Evolutionary conservation across 73 alveolate species (phyloP).

Genomic region (Breviolum minutum): DNA sequence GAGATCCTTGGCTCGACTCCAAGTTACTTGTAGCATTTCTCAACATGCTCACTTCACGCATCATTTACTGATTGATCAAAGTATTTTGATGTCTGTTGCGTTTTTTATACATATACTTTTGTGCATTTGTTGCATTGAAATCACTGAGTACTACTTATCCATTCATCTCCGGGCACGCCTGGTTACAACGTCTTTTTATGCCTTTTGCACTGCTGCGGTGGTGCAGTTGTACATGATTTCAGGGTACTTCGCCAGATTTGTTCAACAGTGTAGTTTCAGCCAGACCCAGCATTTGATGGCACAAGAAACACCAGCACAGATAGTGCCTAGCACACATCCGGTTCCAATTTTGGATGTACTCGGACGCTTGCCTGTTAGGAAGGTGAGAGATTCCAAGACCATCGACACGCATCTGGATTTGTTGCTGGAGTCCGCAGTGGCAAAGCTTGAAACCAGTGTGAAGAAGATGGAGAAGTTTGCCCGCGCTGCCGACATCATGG

Average conservation of each 20-base stretch:
- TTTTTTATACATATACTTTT: too few species aligned
- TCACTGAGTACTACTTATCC: too few species aligned
- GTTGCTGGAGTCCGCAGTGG: constrained; percentile 38
- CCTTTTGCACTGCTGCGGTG: too few species aligned
- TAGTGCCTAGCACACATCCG: too few species aligned
- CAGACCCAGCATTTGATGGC: too few species aligned
- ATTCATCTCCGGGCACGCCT: too few species aligned
- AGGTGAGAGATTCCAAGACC: neutral
- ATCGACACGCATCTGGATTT: constrained; percentile 44
- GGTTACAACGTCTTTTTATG: too few species aligned
- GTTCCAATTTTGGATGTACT: too few species aligned
- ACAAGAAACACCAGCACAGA: too few species aligned
- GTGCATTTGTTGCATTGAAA: neutral
- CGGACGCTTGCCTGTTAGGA: neutral
- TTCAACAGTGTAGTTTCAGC: too few species aligned
- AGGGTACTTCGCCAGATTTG: too few species aligned
- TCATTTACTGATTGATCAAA: neutral
- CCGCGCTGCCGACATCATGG: constrained; percentile 24
- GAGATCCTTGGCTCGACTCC: neutral
- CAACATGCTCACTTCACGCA: neutral
- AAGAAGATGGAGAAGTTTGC: constrained; percentile 45
- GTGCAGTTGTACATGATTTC: too few species aligned
- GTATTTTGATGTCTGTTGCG: neutral
- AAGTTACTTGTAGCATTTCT: neutral
- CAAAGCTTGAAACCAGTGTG: constrained; percentile 9